phyloP scores from a whole-genome alignment of 2,329 filamentous ascomycete species.

The Davidsoniella eucalypti region DNA sequence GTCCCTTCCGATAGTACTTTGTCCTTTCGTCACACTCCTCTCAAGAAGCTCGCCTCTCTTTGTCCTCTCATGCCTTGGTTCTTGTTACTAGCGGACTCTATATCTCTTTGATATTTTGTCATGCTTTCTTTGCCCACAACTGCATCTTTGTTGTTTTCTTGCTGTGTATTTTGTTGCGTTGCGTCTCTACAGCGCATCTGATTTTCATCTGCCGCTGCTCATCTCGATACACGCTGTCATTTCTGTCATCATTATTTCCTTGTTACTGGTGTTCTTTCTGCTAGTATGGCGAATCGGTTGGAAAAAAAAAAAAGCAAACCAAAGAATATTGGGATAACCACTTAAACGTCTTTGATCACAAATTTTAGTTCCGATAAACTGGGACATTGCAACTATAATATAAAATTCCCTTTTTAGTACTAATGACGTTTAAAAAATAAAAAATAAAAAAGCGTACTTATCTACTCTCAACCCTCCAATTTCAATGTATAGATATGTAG shows the following conservation, averaged over 20 bases:
- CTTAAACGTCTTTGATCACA: too few relatives aligned
- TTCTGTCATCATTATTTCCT: conserved; percentile 12
- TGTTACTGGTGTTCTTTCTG: conserved; percentile 10
- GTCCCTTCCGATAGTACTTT: background rate
- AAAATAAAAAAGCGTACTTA: too few relatives aligned
- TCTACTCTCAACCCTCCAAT: too few relatives aligned
- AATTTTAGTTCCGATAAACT: too few relatives aligned
- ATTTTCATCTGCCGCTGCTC: background rate
- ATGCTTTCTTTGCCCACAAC: background rate
- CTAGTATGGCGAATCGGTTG: conserved; percentile 11
- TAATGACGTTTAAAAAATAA: too few relatives aligned
- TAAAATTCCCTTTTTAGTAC: too few relatives aligned
- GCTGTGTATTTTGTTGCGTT: background rate
- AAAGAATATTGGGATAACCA: background rate
- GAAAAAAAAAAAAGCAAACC: conserved; percentile 8
- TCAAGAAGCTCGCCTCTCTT: background rate
- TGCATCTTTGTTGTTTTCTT: background rate
- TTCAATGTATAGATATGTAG: too few relatives aligned
- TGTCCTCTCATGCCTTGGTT: background rate
- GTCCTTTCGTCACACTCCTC: too few relatives aligned
- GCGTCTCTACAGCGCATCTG: background rate
- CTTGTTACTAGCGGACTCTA: conserved; percentile 7
- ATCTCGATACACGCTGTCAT: conserved; percentile 1
- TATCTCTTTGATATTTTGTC: conserved; percentile 1
- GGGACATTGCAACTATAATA: too few relatives aligned